A percentile compares a stretch with the other conserved stretches of the same genome.
These are phyloP conservation scores for Bombardia bombarda DNA, from an alignment of 495 filamentous ascomycete genomes.

Conservation along the genomic window DNA sequence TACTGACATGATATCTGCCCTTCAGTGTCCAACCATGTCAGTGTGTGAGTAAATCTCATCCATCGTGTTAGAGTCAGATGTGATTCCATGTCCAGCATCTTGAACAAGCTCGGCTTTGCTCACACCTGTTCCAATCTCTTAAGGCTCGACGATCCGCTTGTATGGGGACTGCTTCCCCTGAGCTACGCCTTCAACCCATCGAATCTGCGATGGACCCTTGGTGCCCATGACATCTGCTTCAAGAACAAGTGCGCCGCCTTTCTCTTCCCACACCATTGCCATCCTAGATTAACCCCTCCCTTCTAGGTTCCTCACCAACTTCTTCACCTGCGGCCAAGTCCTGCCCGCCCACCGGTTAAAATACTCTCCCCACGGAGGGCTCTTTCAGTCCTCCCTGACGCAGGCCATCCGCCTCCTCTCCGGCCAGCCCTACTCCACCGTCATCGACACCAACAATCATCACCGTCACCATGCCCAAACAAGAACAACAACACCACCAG, in stretches of 20 bases:
- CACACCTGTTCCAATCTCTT: constrained; percentile 1
- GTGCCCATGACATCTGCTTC: constrained; percentile 91
- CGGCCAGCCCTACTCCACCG: constrained; percentile 41
- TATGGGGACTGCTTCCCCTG: constrained; percentile 82
- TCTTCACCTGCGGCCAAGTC: constrained; percentile 83
- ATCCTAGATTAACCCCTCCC: not conserved
- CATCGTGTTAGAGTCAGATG: not conserved
- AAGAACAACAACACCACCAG: constrained; percentile 3
- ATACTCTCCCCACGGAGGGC: constrained; percentile 65
- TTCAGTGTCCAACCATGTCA: constrained; percentile 93
- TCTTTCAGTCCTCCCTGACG: constrained; percentile 84
- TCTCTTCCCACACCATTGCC: not conserved
- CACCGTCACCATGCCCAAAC: not conserved
- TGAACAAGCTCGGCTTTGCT: not conserved
- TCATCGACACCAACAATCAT: constrained; percentile 13
- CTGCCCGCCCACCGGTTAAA: constrained; percentile 77
- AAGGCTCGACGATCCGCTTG: constrained; percentile 87
- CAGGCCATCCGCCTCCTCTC: constrained; percentile 80
- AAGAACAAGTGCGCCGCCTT: constrained; percentile 48
- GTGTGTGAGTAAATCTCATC: constrained; percentile 66
- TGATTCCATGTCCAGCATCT: not conserved
- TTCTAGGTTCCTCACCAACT: constrained; percentile 46
- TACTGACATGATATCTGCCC: constrained; percentile 10
- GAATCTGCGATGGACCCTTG: constrained; percentile 78
- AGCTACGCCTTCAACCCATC: constrained; percentile 58